phyloP scores from a whole-genome alignment of 371 early-diverging fungal species.

The Conidiobolus incongruus region DNA sequence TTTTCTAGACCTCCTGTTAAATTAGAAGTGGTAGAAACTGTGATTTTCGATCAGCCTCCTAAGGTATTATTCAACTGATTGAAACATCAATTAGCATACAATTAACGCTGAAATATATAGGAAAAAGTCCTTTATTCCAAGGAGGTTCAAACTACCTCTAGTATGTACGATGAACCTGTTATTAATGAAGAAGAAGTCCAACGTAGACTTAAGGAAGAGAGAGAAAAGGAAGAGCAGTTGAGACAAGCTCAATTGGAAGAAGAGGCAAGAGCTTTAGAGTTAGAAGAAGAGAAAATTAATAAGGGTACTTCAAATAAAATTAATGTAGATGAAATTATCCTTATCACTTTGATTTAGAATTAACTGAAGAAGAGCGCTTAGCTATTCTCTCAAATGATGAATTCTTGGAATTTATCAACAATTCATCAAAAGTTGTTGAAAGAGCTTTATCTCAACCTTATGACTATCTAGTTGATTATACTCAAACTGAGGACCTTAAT shows the following conservation, averaged over 20 bases:
- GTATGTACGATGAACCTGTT: slow-evolving; percentile 26
- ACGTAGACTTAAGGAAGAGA: slow-evolving; percentile 26
- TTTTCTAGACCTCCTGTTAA: slow-evolving; percentile 20
- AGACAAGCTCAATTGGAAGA: slow-evolving; percentile 31
- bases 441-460: slow-evolving; percentile 74
- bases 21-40: slow-evolving; percentile 32
- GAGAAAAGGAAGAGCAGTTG: slow-evolving; percentile 29
- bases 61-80: no score
- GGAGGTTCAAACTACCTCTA: slow-evolving; percentile 63
- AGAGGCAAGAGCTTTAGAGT: slow-evolving; percentile 20
- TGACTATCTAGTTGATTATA: slow-evolving; percentile 87
- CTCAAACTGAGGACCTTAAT: slow-evolving; percentile 40
- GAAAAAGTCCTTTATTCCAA: slow-evolving; percentile 78
- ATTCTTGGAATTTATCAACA: slow-evolving; percentile 71
- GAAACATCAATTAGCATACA: no score
- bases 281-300: slow-evolving; percentile 11
- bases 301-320: not conserved
- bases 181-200: slow-evolving; percentile 32
- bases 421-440: slow-evolving; percentile 68
- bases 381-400: slow-evolving; percentile 41
- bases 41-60: slow-evolving; percentile 64
- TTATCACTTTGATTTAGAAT: no score
- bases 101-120: no score
- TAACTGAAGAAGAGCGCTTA: slow-evolving; percentile 61
- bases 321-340: not conserved